phyloP scores from a whole-genome alignment of 208 protist species.

The Balamuthia mandrillaris region DNA sequence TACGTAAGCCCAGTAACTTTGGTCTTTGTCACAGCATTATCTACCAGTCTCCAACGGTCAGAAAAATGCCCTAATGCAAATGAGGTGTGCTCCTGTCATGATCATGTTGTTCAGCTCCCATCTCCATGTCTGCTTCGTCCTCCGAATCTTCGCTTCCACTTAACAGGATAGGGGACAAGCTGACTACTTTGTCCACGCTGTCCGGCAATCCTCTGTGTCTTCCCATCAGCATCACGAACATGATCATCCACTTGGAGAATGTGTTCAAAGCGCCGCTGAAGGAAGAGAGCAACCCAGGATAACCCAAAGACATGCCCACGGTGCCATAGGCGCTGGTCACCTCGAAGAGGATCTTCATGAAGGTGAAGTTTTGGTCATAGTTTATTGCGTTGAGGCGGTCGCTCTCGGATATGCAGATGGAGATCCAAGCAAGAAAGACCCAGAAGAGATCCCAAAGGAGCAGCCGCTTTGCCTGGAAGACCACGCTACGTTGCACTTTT shows the following conservation, averaged over 20 bases:
- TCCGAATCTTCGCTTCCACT: too few relatives aligned
- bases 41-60: too few relatives aligned
- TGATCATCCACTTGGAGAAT: neutral
- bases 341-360: slow-evolving; percentile 30
- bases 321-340: slow-evolving; percentile 27
- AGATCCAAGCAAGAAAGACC: neutral
- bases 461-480: neutral
- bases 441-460: neutral
- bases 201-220: too few relatives aligned
- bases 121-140: too few relatives aligned
- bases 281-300: neutral
- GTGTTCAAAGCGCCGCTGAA: neutral
- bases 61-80: too few relatives aligned
- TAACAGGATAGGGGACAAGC: too few relatives aligned
- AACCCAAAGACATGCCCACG: slow-evolving; percentile 9
- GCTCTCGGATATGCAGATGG: slow-evolving; percentile 18
- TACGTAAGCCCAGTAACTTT: too few relatives aligned
- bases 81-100: too few relatives aligned
- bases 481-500: neutral
- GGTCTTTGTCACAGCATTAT: too few relatives aligned
- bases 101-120: too few relatives aligned
- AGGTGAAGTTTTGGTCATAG: neutral
- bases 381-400: neutral
- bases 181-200: too few relatives aligned
- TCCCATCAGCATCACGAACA: slow-evolving; percentile 27